These are phyloP conservation scores for Acer yangbiense DNA, from an alignment of 345 rosid species.

Conservation along the genomic window DNA sequence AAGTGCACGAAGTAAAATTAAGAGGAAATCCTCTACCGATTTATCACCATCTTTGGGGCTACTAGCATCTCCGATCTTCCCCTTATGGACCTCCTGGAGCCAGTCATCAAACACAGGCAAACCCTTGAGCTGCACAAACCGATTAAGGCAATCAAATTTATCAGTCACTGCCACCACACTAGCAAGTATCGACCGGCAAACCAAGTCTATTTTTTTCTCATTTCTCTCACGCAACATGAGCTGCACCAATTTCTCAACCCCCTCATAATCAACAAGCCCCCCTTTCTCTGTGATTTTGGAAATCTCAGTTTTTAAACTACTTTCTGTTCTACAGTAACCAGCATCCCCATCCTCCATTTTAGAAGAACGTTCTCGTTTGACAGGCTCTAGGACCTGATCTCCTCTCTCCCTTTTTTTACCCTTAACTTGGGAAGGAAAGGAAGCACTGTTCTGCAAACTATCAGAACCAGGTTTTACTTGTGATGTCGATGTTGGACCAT, in stretches of 20 bases:
- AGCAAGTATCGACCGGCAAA: slow-evolving; percentile 63
- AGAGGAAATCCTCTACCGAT: slow-evolving; percentile 71
- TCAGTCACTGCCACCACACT: slow-evolving; percentile 82
- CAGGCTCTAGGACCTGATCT: slow-evolving; percentile 72
- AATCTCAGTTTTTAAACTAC: slow-evolving; percentile 63
- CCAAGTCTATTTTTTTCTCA: slow-evolving; percentile 73
- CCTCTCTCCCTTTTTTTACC: slow-evolving; percentile 92
- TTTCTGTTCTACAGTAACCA: slow-evolving; percentile 52
- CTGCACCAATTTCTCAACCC: slow-evolving; percentile 79
- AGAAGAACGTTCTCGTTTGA: slow-evolving; percentile 61
- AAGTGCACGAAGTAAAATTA: slow-evolving; percentile 76
- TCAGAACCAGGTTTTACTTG: slow-evolving; percentile 77
- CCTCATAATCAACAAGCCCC: slow-evolving; percentile 72
- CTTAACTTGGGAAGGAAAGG: slow-evolving; percentile 68
- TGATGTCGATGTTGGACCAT: slow-evolving; percentile 73
- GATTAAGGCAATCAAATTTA: slow-evolving; percentile 71
- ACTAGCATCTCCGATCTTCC: slow-evolving; percentile 70
- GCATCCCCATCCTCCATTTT: slow-evolving; percentile 71
- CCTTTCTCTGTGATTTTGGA: slow-evolving; percentile 76
- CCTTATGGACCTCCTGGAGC: slow-evolving; percentile 94
- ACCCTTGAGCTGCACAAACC: slow-evolving; percentile 83
- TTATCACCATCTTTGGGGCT: slow-evolving; percentile 69
- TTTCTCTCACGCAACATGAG: slow-evolving; percentile 68
- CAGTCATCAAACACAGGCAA: slow-evolving; percentile 88
- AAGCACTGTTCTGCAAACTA: slow-evolving; percentile 55